Evolutionary conservation across 768 basidiomycete species (phyloP).

Genomic region (Termitomyces heimii): DNA sequence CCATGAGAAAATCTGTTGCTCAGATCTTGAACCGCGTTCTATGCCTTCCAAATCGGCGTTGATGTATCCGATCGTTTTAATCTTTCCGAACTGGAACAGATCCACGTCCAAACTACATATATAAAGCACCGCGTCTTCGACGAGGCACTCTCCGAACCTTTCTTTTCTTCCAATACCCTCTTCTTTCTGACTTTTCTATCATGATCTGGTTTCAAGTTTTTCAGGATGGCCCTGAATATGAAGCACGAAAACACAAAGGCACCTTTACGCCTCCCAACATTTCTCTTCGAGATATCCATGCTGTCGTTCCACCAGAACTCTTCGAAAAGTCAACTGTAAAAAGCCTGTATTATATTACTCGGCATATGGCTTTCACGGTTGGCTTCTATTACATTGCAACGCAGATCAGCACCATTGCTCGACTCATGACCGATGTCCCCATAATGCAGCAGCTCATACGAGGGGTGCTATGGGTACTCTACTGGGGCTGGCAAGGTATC

Average conservation of each 20-base stretch:
- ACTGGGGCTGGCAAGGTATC: conserved; percentile 48
- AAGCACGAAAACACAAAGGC: conserved; percentile 30
- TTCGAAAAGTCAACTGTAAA: conserved; percentile 38
- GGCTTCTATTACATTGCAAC: conserved; percentile 33
- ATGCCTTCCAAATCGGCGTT: conserved; percentile 11
- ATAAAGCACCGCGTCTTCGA: conserved; percentile 5
- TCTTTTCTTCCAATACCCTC: background rate
- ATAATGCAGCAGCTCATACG: conserved; percentile 17
- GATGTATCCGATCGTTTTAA: conserved; percentile 15
- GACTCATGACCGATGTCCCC: background rate
- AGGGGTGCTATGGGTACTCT: conserved; percentile 33
- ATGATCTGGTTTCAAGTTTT: conserved; percentile 40
- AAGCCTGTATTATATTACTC: conserved; percentile 35
- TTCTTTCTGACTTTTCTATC: background rate
- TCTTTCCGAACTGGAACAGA: conserved; percentile 13
- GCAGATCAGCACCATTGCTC: conserved; percentile 21
- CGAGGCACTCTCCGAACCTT: background rate
- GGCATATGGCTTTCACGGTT: conserved; percentile 35
- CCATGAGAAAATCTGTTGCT: conserved; percentile 8
- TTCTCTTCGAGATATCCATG: conserved; percentile 37
- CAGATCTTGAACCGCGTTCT: conserved; percentile 9
- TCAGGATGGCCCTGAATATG: conserved; percentile 44
- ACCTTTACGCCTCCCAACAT: conserved; percentile 37
- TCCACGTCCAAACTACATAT: conserved; percentile 8
- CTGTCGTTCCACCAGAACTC: conserved; percentile 42